Base-by-base conservation (phyloP, 2,329 filamentous ascomycete species). In the Fusarium sambucinum region DNA sequence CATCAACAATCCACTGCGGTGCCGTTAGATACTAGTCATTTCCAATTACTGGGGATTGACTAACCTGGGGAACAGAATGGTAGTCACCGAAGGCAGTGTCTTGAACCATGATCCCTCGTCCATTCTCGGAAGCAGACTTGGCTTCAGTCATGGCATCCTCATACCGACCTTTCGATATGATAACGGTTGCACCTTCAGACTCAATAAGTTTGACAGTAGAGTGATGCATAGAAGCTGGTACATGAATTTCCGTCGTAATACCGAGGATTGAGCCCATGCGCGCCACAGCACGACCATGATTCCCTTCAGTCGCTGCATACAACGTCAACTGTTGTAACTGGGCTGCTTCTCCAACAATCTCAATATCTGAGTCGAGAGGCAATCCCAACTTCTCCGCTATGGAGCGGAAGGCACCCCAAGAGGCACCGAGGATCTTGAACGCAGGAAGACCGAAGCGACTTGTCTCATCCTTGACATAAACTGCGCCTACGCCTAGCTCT, bases 381-480 rank as follows among this genome's bases (percentile, higher is more conserved):
- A 88, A 76, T 3, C 74, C 76, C 0, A 89, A 76, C 10, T 79
- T 76, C 2, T 78, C 73, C 0, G 80, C 74, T 9, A 92, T 73
- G 16, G 89, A 86, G 9, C 86, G 84, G 70, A 87, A 90, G 5
- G 86, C 84, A 0, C 87, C 91, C 91, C 91, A 95, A 1, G 90
- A 92, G 1, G 92, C 92, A 21, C 92, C 92, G 0, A 94, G 84
- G 44, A 94, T 92, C 77, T 96, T 96, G 4, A 94, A 95, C 0
- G 91, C 86, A 0, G 90, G 90, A 3, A 94, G 82, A 0, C 89
- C 89, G 37, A 93, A 87, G 7, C 92, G 85, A 54, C 79, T 81
- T 29, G 86, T 88, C 76, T 95, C 92, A 71, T 94, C 87, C 74
- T 95, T 95, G 66, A 94, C 73, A 37, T 89, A 83, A 5, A 94